Evolutionary conservation across 768 basidiomycete species (phyloP), one percentile per base, ranked within the genome.

Genomic region (Amanita subjunquillea): DNA sequence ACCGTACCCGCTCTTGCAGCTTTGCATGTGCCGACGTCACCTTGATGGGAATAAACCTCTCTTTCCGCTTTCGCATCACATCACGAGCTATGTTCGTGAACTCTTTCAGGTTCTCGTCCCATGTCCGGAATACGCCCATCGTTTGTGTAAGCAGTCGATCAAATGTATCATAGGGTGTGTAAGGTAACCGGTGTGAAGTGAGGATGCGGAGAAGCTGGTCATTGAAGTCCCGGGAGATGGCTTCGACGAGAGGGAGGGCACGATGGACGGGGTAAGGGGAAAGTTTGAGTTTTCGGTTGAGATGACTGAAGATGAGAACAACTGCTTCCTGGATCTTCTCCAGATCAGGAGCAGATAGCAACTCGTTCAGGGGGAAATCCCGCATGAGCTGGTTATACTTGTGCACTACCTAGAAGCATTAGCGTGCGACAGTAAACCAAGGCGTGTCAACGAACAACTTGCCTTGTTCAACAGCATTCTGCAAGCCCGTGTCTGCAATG

Each of bases 381-480:
- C 95, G 96, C 96, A 99, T 98, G 53, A 98, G 76, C 56, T 90
- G 85, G 62, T 99, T 98, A 73, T 97, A 95, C 67, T 96, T 97
- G 74, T 94, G 92, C 9, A 97, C 95, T 91, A 58, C 3, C 20
- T 48, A 54, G 22, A 45, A 48, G 48, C 30, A 13, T 44, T 39
- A 30, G n/a, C 7, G 38, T 22, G 12, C 10, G 15, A 54, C 27
- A 46, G 47, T n/a, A 32, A 32, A 36, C n/a, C 23, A 39, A 12
- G 1, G 29, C 6, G 37, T 12, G 41, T 40, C 39, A 8, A 25
- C 12, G 40, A 39, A 4, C 8, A 46, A 68, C 84, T 60, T 56
- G 87, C 88, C 90, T 3, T 83, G 72, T 60, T 97, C 93, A 42
- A 86, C 87, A 7, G 94, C 91, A 60, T 95, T 91, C 67, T 93